Conservation (phyloP, 2,329 filamentous ascomycete species). For the Botrytis medusae region DNA sequence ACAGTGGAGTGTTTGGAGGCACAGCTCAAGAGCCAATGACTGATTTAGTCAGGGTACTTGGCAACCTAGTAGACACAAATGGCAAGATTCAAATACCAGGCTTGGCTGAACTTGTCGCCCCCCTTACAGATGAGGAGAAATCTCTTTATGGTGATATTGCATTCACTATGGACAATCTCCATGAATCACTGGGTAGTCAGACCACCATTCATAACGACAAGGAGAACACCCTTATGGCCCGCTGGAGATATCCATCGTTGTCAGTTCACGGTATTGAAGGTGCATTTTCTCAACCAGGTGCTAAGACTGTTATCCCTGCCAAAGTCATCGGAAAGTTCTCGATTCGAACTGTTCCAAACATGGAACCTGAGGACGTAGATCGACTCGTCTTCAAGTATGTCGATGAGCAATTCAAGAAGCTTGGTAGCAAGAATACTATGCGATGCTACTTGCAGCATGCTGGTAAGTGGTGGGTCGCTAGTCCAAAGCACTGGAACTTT, state of each 20-base stretch:
- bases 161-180: slow-evolving; percentile 94
- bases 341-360: slow-evolving; percentile 94
- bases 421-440: slow-evolving; percentile 88
- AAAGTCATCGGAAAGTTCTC: slow-evolving; percentile 99
- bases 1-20: slow-evolving; percentile 95
- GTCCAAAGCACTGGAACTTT: slow-evolving; percentile 99
- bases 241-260: slow-evolving; percentile 92
- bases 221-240: slow-evolving; percentile 88
- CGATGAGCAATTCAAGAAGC: slow-evolving; percentile 78
- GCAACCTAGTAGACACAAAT: slow-evolving; percentile 79
- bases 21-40: slow-evolving; percentile 99
- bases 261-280: slow-evolving; percentile 95
- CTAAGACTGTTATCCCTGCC: slow-evolving; percentile 97
- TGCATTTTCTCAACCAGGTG: slow-evolving; percentile 87
- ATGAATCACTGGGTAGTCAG: slow-evolving; percentile 85
- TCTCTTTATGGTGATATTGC: slow-evolving; percentile 84
- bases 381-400: slow-evolving; percentile 80
- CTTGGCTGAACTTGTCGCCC: slow-evolving; percentile 88
- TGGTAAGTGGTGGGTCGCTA: slow-evolving; percentile 98
- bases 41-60: slow-evolving; percentile 80
- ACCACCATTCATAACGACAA: slow-evolving; percentile 87
- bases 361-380: slow-evolving; percentile 91
- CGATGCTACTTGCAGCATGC: slow-evolving; percentile 81
- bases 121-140: slow-evolving; percentile 82
- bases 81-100: slow-evolving; percentile 96